phyloP scores from a whole-genome alignment of 208 protist species.

The Herpetomonas samuelpessoai region DNA sequence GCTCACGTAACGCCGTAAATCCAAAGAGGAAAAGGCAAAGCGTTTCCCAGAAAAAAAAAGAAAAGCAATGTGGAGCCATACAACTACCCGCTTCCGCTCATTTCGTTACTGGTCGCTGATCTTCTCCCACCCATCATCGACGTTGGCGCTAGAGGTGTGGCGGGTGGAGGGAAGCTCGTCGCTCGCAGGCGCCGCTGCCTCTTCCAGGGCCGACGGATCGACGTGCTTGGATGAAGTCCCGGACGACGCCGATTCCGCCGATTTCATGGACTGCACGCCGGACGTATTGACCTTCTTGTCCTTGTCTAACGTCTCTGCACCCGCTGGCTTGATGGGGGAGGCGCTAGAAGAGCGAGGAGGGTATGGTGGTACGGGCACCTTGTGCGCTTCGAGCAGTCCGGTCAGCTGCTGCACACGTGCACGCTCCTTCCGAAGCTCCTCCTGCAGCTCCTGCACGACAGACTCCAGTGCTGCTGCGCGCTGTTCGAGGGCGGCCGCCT shows the following conservation, averaged over 20 bases:
- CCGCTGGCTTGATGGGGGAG: neutral
- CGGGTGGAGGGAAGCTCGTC: no score
- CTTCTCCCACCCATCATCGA: neutral
- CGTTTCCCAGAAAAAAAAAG: neutral
- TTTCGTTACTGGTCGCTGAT: neutral
- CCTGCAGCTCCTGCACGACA: conserved; percentile 58
- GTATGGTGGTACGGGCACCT: conserved; percentile 24
- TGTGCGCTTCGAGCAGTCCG: conserved; percentile 17
- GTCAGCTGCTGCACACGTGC: conserved; percentile 26
- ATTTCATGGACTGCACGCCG: no score
- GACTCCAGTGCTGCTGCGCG: conserved; percentile 40
- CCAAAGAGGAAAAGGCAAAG: conserved; percentile 2
- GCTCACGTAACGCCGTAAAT: neutral
- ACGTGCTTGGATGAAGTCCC: no score
- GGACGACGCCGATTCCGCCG: no score
- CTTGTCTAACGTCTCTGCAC: neutral
- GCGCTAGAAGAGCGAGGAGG: neutral
- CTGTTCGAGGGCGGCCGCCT: conserved; percentile 4
- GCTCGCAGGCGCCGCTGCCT: no score
- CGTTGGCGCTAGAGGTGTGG: neutral
- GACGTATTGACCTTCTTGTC: neutral
- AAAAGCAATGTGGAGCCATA: no score
- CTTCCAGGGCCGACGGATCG: no score
- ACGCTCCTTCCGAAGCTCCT: conserved; percentile 39
- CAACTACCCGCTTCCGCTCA: no score